phyloP scores from a whole-genome alignment of 441 rosid species.

The Pelargonium fulgidum region DNA sequence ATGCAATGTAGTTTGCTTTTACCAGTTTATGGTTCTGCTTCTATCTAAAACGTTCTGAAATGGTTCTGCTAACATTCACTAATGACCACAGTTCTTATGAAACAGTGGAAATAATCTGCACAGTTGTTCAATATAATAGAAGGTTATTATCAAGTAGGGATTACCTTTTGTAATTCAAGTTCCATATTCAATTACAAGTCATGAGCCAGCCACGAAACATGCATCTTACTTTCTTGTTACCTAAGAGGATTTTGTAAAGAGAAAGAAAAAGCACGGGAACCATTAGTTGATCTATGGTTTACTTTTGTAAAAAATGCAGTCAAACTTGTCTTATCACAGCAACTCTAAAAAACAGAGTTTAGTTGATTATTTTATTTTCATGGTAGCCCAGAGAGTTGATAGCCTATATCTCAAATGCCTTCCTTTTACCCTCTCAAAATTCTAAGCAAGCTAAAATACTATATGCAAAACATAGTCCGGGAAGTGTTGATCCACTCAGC shows the following conservation, averaged over 20 bases:
- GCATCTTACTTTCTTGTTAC: neutral
- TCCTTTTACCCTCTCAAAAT: no score
- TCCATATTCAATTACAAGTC: neutral
- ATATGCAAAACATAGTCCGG: no score
- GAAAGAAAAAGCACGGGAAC: neutral
- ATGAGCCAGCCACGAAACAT: neutral
- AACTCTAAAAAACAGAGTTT: slow-evolving; percentile 1
- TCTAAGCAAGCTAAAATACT: no score
- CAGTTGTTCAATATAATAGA: no score
- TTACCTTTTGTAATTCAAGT: neutral
- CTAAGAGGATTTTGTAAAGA: neutral
- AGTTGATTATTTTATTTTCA: neutral
- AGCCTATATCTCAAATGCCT: no score
- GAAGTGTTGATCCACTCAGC: no score
- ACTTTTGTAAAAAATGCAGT: neutral
- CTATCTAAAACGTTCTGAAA: neutral
- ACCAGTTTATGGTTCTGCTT: neutral
- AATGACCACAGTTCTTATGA: neutral
- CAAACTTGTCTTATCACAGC: neutral
- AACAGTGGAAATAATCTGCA: no score
- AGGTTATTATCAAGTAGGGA: neutral
- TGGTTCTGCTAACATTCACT: neutral
- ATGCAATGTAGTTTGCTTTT: neutral
- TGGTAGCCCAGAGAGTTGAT: no score
- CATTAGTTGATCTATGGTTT: neutral